Conservation (phyloP, 2,329 filamentous ascomycete genomes). For the Aureobasidium sp. region DNA sequence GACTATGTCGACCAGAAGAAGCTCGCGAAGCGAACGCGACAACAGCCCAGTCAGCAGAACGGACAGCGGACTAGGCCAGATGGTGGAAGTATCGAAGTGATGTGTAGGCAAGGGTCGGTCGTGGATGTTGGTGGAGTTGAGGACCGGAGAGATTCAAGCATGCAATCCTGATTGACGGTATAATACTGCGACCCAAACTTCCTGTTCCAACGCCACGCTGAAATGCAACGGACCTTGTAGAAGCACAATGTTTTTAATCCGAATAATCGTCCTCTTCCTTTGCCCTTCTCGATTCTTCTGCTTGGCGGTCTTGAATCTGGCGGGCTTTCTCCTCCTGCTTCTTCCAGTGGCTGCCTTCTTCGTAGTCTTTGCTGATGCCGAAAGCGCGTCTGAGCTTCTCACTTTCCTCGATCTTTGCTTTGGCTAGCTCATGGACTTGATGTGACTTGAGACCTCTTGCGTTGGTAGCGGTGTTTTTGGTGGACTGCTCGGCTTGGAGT, state of each 20-base stretch:
- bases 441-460: conserved; percentile 68
- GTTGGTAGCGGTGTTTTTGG: conserved; percentile 32
- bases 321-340: conserved; percentile 61
- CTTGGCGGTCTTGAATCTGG: conserved; percentile 2
- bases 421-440: conserved; percentile 91
- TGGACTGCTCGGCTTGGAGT: conserved; percentile 49
- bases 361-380: conserved; percentile 76
- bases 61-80: conserved; percentile 6
- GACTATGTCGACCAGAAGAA: conserved; percentile 3
- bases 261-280: conserved; percentile 2
- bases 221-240: background rate
- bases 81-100: background rate
- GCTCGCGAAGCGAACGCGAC: background rate
- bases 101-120: background rate
- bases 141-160: background rate
- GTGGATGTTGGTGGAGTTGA: background rate
- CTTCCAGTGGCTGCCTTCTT: conserved; percentile 80
- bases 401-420: conserved; percentile 93
- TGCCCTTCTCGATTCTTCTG: background rate
- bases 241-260: background rate
- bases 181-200: background rate
- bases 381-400: conserved; percentile 78
- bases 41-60: background rate
- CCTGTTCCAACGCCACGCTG: background rate
- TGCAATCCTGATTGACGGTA: background rate